These are phyloP conservation scores for Mesostigma viride DNA, from an alignment of 139 green algal species.

Conservation along the genomic window DNA sequence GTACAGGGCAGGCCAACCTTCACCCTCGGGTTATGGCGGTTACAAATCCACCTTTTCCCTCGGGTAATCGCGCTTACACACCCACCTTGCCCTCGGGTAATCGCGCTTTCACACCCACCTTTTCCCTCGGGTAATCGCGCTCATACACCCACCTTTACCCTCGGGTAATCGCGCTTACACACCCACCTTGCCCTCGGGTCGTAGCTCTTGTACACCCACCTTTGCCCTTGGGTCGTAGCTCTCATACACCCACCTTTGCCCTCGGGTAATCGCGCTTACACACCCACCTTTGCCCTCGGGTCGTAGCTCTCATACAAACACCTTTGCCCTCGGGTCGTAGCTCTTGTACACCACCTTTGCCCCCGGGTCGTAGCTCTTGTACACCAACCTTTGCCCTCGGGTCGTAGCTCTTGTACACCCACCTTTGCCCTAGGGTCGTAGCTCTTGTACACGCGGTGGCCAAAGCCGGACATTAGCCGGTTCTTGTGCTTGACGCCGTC, in stretches of 20 bases:
- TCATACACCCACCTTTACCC: no score
- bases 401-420: slow-evolving; percentile 99
- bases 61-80: slow-evolving; percentile 99
- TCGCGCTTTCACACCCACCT: no score
- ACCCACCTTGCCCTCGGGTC: no score
- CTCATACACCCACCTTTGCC: slow-evolving; percentile 99
- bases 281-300: slow-evolving; percentile 69
- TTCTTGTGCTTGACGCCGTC: slow-evolving; percentile 52
- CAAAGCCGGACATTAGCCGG: slow-evolving; percentile 87
- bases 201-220: no score
- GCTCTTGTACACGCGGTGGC: slow-evolving; percentile 98
- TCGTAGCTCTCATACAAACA: slow-evolving; percentile 99
- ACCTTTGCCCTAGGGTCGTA: slow-evolving; percentile 87
- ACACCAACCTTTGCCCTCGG: slow-evolving; percentile 74
- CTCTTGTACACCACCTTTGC: no score
- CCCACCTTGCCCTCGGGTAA: no score
- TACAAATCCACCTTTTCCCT: slow-evolving; percentile 64
- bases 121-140: slow-evolving; percentile 93
- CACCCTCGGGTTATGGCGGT: no score
- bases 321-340: no score
- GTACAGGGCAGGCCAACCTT: no score
- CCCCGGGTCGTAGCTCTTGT: no score
- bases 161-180: no score
- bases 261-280: no score
- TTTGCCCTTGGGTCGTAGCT: slow-evolving; percentile 94